phyloP scores from a whole-genome alignment of 2,329 filamentous ascomycete species.

The Trichoderma sp. region DNA sequence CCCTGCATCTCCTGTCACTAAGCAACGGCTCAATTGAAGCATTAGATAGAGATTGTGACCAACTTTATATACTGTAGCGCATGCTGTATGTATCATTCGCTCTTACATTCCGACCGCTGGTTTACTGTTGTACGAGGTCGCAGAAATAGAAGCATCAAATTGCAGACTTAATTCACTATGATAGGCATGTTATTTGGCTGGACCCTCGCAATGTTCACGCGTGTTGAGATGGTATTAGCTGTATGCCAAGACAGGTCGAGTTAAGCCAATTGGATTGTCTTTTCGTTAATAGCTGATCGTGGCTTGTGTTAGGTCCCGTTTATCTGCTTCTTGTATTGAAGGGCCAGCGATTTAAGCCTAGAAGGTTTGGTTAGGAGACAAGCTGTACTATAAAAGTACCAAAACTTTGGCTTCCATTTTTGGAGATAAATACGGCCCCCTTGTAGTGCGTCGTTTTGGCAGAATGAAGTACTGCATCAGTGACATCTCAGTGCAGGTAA shows the following conservation, averaged over 20 bases:
- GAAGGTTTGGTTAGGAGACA: neutral
- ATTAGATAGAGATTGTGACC: neutral
- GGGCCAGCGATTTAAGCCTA: neutral
- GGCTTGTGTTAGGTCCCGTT: neutral
- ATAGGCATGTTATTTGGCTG: neutral
- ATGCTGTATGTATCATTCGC: neutral
- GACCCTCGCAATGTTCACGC: neutral
- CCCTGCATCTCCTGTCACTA: neutral
- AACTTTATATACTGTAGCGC: neutral
- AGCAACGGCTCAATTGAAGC: neutral
- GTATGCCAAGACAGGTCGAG: neutral
- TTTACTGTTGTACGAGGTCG: too few species aligned
- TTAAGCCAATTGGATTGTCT: neutral
- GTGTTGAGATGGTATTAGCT: neutral
- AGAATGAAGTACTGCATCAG: neutral
- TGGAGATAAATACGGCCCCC: too few species aligned
- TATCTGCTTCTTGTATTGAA: neutral
- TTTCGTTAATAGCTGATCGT: neutral
- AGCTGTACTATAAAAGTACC: neutral
- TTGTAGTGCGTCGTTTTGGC: neutral
- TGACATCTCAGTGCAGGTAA: too few species aligned
- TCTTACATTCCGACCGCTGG: neutral
- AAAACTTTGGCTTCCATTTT: neutral
- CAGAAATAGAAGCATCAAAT: neutral
- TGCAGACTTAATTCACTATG: neutral